A percentile compares a stretch with the other conserved stretches of the same genome.
These are phyloP conservation scores for Clavispora santaluciae DNA, from an alignment of 805 yeast genomes.

Conservation along the genomic window DNA sequence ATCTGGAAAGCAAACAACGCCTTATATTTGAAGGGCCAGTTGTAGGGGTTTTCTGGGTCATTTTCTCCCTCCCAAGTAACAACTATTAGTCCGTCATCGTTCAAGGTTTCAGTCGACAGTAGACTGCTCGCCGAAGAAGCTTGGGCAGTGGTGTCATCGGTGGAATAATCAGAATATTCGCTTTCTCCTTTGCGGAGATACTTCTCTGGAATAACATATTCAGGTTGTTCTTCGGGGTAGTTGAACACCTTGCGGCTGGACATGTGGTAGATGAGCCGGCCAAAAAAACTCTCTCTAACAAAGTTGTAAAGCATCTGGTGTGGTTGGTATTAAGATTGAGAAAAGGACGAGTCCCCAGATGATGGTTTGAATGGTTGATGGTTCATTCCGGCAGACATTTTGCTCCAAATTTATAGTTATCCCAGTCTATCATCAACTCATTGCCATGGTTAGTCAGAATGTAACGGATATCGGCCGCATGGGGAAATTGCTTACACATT, in stretches of 20 bases:
- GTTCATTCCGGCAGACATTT: too few relatives aligned
- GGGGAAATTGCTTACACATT: background rate
- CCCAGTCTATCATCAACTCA: too few relatives aligned
- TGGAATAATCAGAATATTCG: background rate
- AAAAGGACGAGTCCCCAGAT: too few relatives aligned
- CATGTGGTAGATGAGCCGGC: slow-evolving; percentile 20
- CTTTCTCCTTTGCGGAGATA: slow-evolving; percentile 12
- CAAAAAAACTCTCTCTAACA: slow-evolving; percentile 27
- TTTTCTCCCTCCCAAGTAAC: slow-evolving; percentile 36
- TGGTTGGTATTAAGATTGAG: background rate
- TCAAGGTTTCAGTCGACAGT: background rate
- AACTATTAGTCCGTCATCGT: slow-evolving; percentile 6
- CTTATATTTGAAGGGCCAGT: slow-evolving; percentile 47
- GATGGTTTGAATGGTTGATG: too few relatives aligned
- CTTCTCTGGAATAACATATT: slow-evolving; percentile 26
- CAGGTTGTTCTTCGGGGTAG: slow-evolving; percentile 23
- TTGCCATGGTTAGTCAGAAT: background rate
- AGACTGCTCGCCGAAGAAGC: background rate
- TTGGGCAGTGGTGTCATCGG: background rate
- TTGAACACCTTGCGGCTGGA: slow-evolving; percentile 18
- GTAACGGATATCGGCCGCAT: background rate
- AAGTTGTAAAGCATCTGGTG: slow-evolving; percentile 11
- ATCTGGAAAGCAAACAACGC: slow-evolving; percentile 33
- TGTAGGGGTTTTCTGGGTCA: slow-evolving; percentile 54
- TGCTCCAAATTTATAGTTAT: too few relatives aligned